A percentile compares a stretch with the other conserved stretches of the same genome.
Conservation (phyloP, 108 stramenopile genomes). For the Cyclostephanos tholiformis region DNA sequence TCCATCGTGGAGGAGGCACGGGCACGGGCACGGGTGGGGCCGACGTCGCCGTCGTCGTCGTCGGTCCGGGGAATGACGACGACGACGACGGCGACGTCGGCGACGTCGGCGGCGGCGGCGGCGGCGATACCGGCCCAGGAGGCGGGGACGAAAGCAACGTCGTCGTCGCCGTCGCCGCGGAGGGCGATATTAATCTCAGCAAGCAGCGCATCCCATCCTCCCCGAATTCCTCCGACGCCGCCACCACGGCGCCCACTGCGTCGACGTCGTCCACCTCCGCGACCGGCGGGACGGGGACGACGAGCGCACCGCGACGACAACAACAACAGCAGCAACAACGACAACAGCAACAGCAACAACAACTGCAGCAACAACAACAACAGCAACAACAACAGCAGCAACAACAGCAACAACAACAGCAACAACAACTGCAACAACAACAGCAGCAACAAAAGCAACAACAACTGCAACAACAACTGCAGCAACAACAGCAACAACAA, state of each 20-base stretch:
- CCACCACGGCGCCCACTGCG: background rate
- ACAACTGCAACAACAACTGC: no score
- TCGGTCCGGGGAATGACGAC: no score
- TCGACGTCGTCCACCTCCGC: conserved; percentile 1
- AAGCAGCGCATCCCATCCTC: no score
- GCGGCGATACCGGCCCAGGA: no score
- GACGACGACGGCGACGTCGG: background rate
- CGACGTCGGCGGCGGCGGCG: background rate
- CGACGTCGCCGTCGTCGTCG: background rate
- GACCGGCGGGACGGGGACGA: background rate
- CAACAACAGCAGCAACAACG: background rate
- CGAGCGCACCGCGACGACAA: background rate
- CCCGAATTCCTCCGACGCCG: background rate
- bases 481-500: no score
- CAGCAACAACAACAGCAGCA: conserved; percentile 5
- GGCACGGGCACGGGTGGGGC: background rate
- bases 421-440: background rate
- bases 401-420: background rate
- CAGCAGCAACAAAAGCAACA: no score
- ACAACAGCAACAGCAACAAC: background rate
- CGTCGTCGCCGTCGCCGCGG: background rate
- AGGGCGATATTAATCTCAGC: no score
- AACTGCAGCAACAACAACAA: background rate
- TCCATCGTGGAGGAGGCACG: conserved; percentile 20
- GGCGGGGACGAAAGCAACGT: no score